Percentiles rank a stretch among this genome's conserved stretches.
Conservation (phyloP, 139 green algal genomes). For the Coelastrella sp. region DNA sequence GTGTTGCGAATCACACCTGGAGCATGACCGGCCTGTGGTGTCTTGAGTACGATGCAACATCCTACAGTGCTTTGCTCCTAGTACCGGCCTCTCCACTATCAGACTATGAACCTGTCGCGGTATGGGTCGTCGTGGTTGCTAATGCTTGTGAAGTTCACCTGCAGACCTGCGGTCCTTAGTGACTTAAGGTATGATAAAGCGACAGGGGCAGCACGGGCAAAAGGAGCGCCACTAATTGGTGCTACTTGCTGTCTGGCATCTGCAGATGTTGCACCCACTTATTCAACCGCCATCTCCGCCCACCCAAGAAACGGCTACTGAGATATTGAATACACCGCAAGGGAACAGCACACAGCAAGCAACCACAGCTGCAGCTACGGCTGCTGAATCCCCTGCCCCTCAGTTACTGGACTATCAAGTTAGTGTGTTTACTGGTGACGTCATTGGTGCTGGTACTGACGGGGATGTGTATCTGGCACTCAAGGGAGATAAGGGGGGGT, state of each 20-base stretch:
- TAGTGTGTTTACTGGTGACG: conserved; percentile 63
- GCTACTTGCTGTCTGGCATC: not conserved
- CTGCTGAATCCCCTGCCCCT: not conserved
- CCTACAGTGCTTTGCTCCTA: no score
- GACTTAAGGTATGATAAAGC: no score
- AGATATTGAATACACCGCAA: no score
- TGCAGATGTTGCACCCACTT: conserved; percentile 9
- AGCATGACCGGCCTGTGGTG: no score
- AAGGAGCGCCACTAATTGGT: no score
- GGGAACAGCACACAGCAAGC: not conserved
- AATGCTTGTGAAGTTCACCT: no score
- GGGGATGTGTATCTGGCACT: conserved; percentile 60
- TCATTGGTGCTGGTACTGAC: conserved; percentile 64
- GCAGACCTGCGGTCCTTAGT: no score
- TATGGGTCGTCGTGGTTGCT: no score
- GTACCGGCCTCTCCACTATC: no score
- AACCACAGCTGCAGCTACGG: not conserved
- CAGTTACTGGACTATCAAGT: conserved; percentile 57
- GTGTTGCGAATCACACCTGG: no score
- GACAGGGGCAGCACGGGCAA: no score
- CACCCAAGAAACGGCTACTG: not conserved
- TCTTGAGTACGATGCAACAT: not conserved
- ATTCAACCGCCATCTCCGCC: not conserved
- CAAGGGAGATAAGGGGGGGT: conserved; percentile 50
- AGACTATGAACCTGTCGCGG: no score